phyloP scores from a whole-genome alignment of 169 alveolate genomes.

The Perkinsus marinus region DNA sequence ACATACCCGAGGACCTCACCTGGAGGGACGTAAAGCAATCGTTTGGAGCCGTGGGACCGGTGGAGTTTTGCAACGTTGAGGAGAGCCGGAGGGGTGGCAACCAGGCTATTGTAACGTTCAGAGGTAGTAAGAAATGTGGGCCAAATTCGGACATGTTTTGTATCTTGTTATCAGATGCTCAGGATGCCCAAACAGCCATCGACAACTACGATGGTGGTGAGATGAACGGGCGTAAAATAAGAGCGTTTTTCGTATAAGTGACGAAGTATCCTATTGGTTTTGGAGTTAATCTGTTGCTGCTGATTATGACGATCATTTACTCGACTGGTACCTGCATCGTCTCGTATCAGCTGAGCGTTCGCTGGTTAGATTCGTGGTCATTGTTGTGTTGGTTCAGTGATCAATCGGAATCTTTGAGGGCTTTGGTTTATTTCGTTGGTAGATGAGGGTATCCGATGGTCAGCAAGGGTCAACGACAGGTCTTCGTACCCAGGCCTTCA shows the following conservation, averaged over 20 bases:
- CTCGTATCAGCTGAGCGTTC: not conserved
- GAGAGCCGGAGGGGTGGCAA: not conserved
- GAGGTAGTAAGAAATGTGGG: not conserved
- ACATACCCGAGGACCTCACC: not conserved
- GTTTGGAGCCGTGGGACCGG: not conserved
- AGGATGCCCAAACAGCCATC: not conserved
- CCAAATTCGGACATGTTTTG: not conserved
- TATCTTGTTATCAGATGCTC: not conserved
- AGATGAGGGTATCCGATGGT: too few relatives aligned
- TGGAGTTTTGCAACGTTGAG: not conserved
- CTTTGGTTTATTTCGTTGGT: too few relatives aligned
- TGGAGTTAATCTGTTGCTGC: too few relatives aligned
- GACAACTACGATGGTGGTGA: not conserved
- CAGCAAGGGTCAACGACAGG: too few relatives aligned
- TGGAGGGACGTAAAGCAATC: not conserved
- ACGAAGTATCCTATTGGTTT: too few relatives aligned
- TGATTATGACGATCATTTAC: not conserved
- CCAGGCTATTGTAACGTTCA: not conserved
- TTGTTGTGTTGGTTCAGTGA: not conserved
- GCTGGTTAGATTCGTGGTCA: too few relatives aligned
- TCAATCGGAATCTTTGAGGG: too few relatives aligned
- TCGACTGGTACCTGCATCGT: not conserved
- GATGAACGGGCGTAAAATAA: not conserved
- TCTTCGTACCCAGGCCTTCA: not conserved
- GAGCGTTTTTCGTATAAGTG: not conserved